Evolutionary conservation across 495 filamentous ascomycete genomes (phyloP).

Genomic region (Hypoxylon trugodes): DNA sequence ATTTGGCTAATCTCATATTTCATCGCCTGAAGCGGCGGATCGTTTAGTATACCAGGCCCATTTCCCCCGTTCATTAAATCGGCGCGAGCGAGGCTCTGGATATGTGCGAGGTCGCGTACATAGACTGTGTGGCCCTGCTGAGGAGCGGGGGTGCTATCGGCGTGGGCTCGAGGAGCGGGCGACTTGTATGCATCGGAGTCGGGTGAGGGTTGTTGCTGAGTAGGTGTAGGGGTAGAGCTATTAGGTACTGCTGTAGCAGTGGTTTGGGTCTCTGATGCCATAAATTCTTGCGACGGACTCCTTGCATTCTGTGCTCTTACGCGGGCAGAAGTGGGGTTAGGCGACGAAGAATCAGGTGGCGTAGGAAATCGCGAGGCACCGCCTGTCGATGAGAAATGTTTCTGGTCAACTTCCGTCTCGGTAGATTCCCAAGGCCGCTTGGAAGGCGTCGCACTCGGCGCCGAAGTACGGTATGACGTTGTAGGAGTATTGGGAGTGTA

Average conservation of each 20-base stretch:
- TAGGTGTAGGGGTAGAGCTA: slow-evolving; percentile 45
- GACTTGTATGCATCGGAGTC: slow-evolving; percentile 56
- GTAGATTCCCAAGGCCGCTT: slow-evolving; percentile 44
- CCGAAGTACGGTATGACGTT: slow-evolving; percentile 33
- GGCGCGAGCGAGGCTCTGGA: slow-evolving; percentile 85
- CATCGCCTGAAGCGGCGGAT: slow-evolving; percentile 59
- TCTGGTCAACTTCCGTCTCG: slow-evolving; percentile 30
- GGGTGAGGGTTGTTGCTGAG: slow-evolving; percentile 65
- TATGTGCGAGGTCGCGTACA: slow-evolving; percentile 85
- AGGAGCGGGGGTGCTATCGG: slow-evolving; percentile 35
- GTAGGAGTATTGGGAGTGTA: slow-evolving; percentile 43
- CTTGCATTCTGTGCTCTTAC: slow-evolving; percentile 46
- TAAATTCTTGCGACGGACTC: slow-evolving; percentile 43
- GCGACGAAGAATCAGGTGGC: slow-evolving; percentile 58
- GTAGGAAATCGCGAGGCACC: slow-evolving; percentile 56
- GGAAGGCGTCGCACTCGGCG: slow-evolving; percentile 36
- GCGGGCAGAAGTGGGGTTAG: slow-evolving; percentile 50
- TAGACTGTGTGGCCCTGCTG: slow-evolving; percentile 65
- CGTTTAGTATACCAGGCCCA: slow-evolving; percentile 57
- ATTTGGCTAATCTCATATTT: slow-evolving; percentile 97
- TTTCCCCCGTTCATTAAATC: slow-evolving; percentile 65
- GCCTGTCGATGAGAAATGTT: slow-evolving; percentile 40
- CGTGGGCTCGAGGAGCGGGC: slow-evolving; percentile 31
- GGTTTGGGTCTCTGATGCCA: slow-evolving; percentile 46
- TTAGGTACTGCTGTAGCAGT: slow-evolving; percentile 42